Conservation (phyloP, 257 asterid species). For the Forsythia viridissima region DNA sequence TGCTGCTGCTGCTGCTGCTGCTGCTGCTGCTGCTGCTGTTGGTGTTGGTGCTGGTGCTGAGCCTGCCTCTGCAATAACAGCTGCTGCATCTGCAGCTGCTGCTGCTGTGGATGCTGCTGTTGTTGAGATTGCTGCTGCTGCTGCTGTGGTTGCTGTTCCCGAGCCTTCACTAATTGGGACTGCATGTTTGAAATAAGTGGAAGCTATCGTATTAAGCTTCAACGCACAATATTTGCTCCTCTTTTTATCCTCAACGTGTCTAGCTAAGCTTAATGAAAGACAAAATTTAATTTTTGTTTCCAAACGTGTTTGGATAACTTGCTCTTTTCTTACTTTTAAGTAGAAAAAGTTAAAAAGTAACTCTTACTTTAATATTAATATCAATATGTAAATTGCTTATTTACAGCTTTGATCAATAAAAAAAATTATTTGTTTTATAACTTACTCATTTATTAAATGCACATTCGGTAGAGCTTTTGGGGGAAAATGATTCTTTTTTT, state of each 20-base stretch:
- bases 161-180: slow-evolving; percentile 83
- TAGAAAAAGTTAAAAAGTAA: no score
- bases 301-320: not conserved
- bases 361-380: no score
- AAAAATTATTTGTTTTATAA: no score
- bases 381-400: no score
- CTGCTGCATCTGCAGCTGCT: no score
- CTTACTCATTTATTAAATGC: no score
- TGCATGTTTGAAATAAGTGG: slow-evolving; percentile 31
- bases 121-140: slow-evolving; percentile 34
- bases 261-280: not conserved
- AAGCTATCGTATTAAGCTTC: slow-evolving; percentile 2
- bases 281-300: not conserved
- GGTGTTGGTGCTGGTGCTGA: not conserved
- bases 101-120: no score
- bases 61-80: slow-evolving; percentile 6
- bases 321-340: no score
- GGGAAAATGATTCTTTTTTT: no score
- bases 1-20: not conserved
- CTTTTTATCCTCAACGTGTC: not conserved
- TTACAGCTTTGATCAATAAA: no score
- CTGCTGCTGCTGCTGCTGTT: not conserved
- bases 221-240: not conserved
- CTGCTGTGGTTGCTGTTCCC: slow-evolving; percentile 86
- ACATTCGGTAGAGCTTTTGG: no score